Evolutionary conservation across 768 basidiomycete genomes (phyloP), one percentile per base, ranked within the genome.

Genomic region (Tulasnella sp.): DNA sequence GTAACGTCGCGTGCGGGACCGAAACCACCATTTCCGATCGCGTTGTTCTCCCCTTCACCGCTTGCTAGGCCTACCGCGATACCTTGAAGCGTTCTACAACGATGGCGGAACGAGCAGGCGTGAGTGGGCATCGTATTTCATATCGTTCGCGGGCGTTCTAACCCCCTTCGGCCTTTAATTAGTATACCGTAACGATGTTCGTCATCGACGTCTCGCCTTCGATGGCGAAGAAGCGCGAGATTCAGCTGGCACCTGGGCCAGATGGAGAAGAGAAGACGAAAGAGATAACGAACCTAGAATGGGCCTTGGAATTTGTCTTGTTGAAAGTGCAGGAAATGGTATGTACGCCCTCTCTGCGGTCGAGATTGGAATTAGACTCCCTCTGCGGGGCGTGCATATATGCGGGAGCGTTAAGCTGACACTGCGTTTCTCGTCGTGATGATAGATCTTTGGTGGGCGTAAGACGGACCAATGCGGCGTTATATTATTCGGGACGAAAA

Each of bases 381-480:
- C 37, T 6, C 37, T 37, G 37, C 37, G 37, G 37, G 37, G 37
- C 2, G n/a, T n/a, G n/a, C n/a, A n/a, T n/a, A n/a, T n/a, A 37
- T 37, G 37, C 37, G 37, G 6, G 37, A 37, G 7, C 16, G 20
- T 46, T 20, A 14, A 1, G 12, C 16, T 1, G 16, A 11, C 14
- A 14, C 4, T 20, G 46, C 42, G 8, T 40, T 3, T 50, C 22
- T 50, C 22, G 3, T 50, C 24, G 24, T 1, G 24, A 22, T 54
- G 4, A 24, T 80, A 99, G 97, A 96, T 98, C 82, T 96, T 92
- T 84, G 91, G 93, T 82, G 94, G 93, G 20, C 89, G 97, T 60
- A 98, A 97, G 88, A 98, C 97, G 14, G 97, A 97, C 84, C 92
- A 95, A 84, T 95, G 96, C 84, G 95, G 96, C n/a, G 90, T 98